Conservation (phyloP, 352 stramenopile species). For the Thalassiosira hispida region DNA sequence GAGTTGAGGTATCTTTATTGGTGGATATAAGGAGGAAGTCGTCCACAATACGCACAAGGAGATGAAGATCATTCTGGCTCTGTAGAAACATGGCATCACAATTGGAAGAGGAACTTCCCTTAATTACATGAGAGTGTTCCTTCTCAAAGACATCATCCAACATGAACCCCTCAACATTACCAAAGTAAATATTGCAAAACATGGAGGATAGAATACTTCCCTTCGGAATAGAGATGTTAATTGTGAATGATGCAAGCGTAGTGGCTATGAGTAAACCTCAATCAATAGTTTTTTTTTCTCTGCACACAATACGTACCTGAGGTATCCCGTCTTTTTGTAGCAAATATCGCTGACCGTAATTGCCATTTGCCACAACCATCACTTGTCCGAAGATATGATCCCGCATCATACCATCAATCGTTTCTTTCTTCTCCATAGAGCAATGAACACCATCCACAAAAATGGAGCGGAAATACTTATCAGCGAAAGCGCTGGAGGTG, state of each 20-base stretch:
- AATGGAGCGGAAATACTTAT: slow-evolving; percentile 49
- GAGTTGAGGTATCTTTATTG: slow-evolving; percentile 32
- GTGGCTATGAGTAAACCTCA: background rate
- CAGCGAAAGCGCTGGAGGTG: slow-evolving; percentile 12
- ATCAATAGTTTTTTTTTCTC: slow-evolving; percentile 1
- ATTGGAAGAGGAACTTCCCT: slow-evolving; percentile 21
- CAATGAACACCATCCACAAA: slow-evolving; percentile 63
- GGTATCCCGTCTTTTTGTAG: slow-evolving; percentile 76
- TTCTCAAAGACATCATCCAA: slow-evolving; percentile 54
- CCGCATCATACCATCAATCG: slow-evolving; percentile 58
- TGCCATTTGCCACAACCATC: slow-evolving; percentile 57
- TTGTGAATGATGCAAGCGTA: background rate
- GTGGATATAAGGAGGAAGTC: slow-evolving; percentile 81
- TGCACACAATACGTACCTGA: slow-evolving; percentile 24
- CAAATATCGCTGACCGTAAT: slow-evolving; percentile 56
- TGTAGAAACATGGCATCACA: slow-evolving; percentile 25
- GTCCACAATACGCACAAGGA: slow-evolving; percentile 75
- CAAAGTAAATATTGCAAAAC: slow-evolving; percentile 85
- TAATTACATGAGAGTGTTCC: slow-evolving; percentile 32
- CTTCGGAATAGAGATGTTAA: slow-evolving; percentile 31
- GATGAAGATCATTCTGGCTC: slow-evolving; percentile 39
- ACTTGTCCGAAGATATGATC: slow-evolving; percentile 78
- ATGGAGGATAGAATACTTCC: slow-evolving; percentile 79
- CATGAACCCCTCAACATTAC: slow-evolving; percentile 63
- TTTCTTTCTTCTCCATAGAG: slow-evolving; percentile 52